These are phyloP conservation scores for Acanthamoeba polyphaga DNA, from an alignment of 208 protist species.

Conservation along the genomic window DNA sequence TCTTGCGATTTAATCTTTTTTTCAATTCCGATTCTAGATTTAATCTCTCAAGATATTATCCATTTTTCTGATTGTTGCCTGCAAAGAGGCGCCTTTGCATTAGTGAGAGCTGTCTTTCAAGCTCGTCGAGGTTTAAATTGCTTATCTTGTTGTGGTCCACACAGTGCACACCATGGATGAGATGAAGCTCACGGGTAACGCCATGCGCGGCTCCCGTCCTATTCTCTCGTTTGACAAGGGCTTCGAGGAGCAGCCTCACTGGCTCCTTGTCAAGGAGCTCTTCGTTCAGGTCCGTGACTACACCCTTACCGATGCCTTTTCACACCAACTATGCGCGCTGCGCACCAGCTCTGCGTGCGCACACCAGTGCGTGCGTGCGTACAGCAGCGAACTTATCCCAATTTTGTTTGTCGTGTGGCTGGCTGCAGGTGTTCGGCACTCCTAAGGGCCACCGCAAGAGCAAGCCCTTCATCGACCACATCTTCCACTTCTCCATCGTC, in stretches of 20 bases:
- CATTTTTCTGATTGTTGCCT: too few relatives aligned
- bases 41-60: too few relatives aligned
- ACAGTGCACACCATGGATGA: constrained; percentile 97
- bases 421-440: constrained; percentile 97
- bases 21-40: too few relatives aligned
- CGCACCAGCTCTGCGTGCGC: too few relatives aligned
- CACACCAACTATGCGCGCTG: neutral
- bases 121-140: neutral
- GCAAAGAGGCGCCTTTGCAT: neutral
- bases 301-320: constrained; percentile 5
- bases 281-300: constrained; percentile 90
- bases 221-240: constrained; percentile 97
- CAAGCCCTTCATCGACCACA: constrained; percentile 99
- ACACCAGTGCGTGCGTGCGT: neutral
- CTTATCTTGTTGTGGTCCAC: neutral
- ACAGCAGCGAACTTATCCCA: neutral
- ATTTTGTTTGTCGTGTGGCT: neutral
- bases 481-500: constrained; percentile 97
- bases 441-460: constrained; percentile 97
- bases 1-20: neutral
- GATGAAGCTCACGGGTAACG: constrained; percentile 98
- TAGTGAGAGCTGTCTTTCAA: neutral
- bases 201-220: constrained; percentile 97
- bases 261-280: constrained; percentile 96
- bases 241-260: constrained; percentile 95